These are phyloP conservation scores for Chrysosporium keratinophilum DNA, from an alignment of 2,329 filamentous ascomycete genomes.

Conservation along the genomic window DNA sequence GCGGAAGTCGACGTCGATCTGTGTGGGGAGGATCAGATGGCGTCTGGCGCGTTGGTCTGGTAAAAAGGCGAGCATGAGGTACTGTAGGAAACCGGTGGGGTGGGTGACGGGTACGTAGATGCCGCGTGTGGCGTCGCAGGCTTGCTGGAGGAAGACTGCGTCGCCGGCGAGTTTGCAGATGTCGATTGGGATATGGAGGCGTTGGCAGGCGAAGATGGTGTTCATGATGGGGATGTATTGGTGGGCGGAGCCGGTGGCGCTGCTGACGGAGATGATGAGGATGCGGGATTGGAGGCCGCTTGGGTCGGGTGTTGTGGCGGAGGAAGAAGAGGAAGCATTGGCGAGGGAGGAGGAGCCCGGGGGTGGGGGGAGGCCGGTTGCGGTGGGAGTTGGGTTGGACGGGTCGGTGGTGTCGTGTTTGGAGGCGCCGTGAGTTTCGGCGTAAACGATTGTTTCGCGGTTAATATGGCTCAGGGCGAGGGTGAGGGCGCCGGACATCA, in stretches of 20 bases:
- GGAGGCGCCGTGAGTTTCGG: slow-evolving; percentile 45
- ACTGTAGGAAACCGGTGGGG: slow-evolving; percentile 69
- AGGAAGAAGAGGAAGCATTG: slow-evolving; percentile 36
- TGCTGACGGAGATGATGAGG: slow-evolving; percentile 79
- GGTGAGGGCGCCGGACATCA: slow-evolving; percentile 82
- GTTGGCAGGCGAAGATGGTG: slow-evolving; percentile 86
- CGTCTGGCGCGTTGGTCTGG: slow-evolving; percentile 56
- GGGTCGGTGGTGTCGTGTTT: slow-evolving; percentile 26
- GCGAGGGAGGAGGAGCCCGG: slow-evolving; percentile 10
- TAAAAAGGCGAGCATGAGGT: slow-evolving; percentile 89
- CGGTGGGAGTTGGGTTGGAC: slow-evolving; percentile 22
- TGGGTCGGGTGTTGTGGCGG: slow-evolving; percentile 27
- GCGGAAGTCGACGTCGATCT: slow-evolving; percentile 84
- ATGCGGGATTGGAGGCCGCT: slow-evolving; percentile 64
- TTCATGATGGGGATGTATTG: slow-evolving; percentile 99
- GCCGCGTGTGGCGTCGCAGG: slow-evolving; percentile 61
- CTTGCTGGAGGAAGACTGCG: slow-evolving; percentile 90
- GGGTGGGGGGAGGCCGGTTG: slow-evolving; percentile 15
- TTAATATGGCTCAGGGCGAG: slow-evolving; percentile 85
- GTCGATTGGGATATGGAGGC: slow-evolving; percentile 80
- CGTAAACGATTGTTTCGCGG: slow-evolving; percentile 59
- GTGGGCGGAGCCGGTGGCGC: slow-evolving; percentile 72
- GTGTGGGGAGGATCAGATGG: slow-evolving; percentile 65
- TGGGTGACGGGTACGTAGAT: slow-evolving; percentile 55
- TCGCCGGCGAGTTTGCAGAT: slow-evolving; percentile 76